Evolutionary conservation across 75 land plant species (phyloP), one percentile per base, ranked within the genome.

Genomic region (Gnetum montanum): DNA sequence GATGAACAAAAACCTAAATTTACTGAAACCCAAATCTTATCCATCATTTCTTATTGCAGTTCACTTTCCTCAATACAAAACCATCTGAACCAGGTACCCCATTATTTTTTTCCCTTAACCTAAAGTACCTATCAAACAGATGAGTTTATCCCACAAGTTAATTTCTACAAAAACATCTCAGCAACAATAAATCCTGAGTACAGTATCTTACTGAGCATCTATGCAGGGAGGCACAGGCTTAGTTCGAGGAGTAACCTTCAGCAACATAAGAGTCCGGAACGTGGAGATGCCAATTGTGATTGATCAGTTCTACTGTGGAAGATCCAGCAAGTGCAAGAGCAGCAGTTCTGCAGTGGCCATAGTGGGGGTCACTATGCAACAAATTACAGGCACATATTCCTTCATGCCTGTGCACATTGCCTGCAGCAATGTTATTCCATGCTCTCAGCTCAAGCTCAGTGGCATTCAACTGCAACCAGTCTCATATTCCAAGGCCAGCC

Each of bases 281-380:
- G 83, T 78, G 30, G 37, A 62, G 13, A 59, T 55, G 3, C 74
- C 81, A 18, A 64, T 80, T 30, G 54, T 78, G 7, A 70, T 80
- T 26, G 82, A 80, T 57, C 83, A 80, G 55, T 80, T 55, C 72
- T 80, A 80, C 68, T 80, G 83, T 54, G 62, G 41, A 38, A 55
- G 36, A n/a, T n/a, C n/a, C n/a, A 62, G 33, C 11, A 16, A 13
- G 33, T 76, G 79, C 61, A 46, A 19, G 34, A 79, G 77, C 77
- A 60, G 66, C 31, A 63, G 62, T 1, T 49, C 71, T 12, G 71
- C 57, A 0, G 80, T 77, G 36, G 49, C 40, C 2, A 43, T 78
- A 23, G 36, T 67, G 3, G 75, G 54, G 67, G 16, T 79, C 3
- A 23, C 66, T 8, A 77, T 62, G 43, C 19, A n/a, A 10, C 54